Percentiles rank a stretch among this genome's conserved stretches.
These are phyloP conservation scores for Colletotrichum sp. DNA, from an alignment of 2,329 filamentous ascomycete genomes.

Conservation along the genomic window DNA sequence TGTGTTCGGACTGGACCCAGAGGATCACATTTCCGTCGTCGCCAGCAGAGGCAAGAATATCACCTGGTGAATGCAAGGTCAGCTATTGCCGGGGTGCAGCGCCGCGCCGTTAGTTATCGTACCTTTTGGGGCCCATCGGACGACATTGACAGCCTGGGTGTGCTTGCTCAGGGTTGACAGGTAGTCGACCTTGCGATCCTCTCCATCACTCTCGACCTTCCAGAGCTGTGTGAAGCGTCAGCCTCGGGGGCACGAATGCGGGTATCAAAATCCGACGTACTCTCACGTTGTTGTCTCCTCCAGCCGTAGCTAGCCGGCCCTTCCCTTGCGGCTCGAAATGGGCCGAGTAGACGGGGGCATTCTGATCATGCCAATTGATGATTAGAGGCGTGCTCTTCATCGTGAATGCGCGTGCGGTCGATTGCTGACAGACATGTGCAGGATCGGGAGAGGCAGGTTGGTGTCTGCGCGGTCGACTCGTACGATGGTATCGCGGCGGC, in stretches of 20 bases:
- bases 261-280: constrained; percentile 53
- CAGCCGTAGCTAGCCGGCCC: constrained; percentile 89
- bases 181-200: constrained; percentile 89
- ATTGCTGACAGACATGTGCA: constrained; percentile 21
- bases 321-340: constrained; percentile 95
- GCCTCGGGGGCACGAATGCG: neutral
- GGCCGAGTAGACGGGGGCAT: constrained; percentile 94
- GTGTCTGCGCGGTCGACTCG: neutral
- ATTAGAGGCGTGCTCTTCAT: constrained; percentile 98
- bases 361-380: constrained; percentile 98
- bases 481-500: neutral
- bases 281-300: constrained; percentile 95
- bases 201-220: constrained; percentile 85
- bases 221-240: constrained; percentile 68
- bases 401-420: constrained; percentile 38
- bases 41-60: constrained; percentile 91
- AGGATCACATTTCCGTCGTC: constrained; percentile 97
- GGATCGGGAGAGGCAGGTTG: neutral
- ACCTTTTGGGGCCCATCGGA: constrained; percentile 95
- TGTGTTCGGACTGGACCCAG: constrained; percentile 90
- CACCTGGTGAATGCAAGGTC: constrained; percentile 61
- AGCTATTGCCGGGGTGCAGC: neutral
- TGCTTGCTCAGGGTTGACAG: constrained; percentile 91
- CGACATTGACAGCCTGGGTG: constrained; percentile 97
- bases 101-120: constrained; percentile 28